Base-by-base conservation (phyloP, 192 early-diverging fungal genomes). In the Phlyctochytrium bullatum region DNA sequence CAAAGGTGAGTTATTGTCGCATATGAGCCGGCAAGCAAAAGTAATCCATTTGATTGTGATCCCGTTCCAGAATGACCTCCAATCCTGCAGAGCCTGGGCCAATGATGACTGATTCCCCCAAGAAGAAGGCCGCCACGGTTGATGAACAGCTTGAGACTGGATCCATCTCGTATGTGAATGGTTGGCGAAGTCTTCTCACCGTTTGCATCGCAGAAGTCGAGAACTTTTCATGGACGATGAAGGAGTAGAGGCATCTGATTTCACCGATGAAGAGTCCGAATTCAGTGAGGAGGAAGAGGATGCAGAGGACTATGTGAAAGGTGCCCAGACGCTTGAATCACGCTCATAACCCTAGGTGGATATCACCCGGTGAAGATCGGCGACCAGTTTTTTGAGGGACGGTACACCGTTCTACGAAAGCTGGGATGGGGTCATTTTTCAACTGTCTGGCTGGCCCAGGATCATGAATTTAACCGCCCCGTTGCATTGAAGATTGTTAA, bases 381-480 rank as follows among this genome's bases (percentile, higher is more conserved):
- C 3, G 96, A 98, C 64, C 60, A 47, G 23, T 95, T 91, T 72
- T 87, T 90, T 50, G 84, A 89, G 16, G 81, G 83, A 3, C 85
- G 90, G 25, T 98, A 98, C 77, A 79, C 73, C n/a, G 82, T 97
- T 25, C 70, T 96, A 40, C 86, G 91, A 64, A 98, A 98, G 75
- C 87, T 98, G 34, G 96, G 96, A 20, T 98, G 96, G 96, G 96
- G 96, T 17, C 96, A 98, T 67, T 98, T 98, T 68, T 95, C 93
- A 28, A 98, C 96, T 0, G 96, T 98, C 6, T 98, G 96, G 96
- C 85, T 98, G 52, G 92, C 89, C 14, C 80, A 83, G 58, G 94
- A 98, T 73, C 72, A 73, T 64, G 77, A 81, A 84, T 88, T 81
- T 61, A 79, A 89, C 59, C 88, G 88, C 1, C 92, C 93, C 69